These are phyloP conservation scores for Microbotryum saponariae DNA, from an alignment of 1,284 basidiomycete genomes.

Conservation along the genomic window DNA sequence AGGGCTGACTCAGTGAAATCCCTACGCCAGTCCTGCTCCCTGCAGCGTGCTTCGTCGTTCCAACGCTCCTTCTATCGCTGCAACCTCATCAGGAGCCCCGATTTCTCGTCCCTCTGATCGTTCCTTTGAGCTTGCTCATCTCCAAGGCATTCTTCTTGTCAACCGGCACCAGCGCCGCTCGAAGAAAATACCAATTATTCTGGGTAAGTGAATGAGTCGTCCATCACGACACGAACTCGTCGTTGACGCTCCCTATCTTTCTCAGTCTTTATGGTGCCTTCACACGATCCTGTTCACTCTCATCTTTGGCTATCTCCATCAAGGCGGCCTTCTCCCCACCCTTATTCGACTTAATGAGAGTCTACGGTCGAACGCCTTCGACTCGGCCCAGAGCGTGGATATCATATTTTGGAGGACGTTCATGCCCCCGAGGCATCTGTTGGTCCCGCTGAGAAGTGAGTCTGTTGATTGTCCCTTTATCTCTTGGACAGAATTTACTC, in stretches of 20 bases:
- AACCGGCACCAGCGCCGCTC: neutral
- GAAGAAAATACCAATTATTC: neutral
- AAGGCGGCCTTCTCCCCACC: constrained; percentile 27
- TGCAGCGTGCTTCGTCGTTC: constrained; percentile 9
- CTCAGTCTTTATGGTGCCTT: constrained; percentile 20
- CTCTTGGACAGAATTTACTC: too few relatives aligned
- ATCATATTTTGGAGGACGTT: constrained; percentile 31
- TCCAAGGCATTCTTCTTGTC: constrained; percentile 2
- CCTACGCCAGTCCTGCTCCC: neutral
- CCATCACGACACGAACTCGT: neutral
- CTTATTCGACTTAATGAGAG: constrained; percentile 15
- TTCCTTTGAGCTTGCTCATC: constrained; percentile 32
- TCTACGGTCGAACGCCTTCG: neutral
- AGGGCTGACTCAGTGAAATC: neutral
- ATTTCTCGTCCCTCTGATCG: constrained; percentile 39
- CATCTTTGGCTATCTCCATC: constrained; percentile 30
- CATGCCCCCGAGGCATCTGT: constrained; percentile 31
- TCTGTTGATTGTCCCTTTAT: neutral
- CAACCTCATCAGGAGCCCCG: constrained; percentile 42
- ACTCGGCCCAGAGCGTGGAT: neutral
- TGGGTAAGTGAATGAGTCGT: constrained; percentile 12
- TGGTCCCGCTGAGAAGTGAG: constrained; percentile 7
- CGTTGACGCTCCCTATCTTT: neutral
- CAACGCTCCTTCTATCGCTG: constrained; percentile 34
- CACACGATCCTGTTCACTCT: constrained; percentile 17